Percentiles rank a stretch among this genome's conserved stretches.
Evolutionary conservation across 495 filamentous ascomycete genomes (phyloP).

Genomic region (Viridothelium virens): DNA sequence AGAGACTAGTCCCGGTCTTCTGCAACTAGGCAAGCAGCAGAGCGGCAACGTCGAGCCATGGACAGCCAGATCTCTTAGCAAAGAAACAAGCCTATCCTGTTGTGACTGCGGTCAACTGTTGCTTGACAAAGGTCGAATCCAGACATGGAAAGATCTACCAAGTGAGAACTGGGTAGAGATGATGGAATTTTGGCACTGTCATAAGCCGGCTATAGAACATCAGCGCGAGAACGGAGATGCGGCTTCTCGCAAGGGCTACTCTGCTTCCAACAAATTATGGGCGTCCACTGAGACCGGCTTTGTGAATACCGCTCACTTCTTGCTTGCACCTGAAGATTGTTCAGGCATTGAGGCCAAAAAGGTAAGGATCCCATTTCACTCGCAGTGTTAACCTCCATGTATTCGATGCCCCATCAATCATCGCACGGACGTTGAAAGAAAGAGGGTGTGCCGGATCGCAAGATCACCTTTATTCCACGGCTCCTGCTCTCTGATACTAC

Average conservation of each 20-base stretch:
- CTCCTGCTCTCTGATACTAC: conserved; percentile 18
- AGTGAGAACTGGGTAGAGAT: conserved; percentile 98
- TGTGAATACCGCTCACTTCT: conserved; percentile 69
- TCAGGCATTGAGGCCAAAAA: conserved; percentile 42
- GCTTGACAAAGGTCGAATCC: conserved; percentile 39
- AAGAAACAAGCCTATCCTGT: conserved; percentile 54
- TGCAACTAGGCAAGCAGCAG: conserved; percentile 23
- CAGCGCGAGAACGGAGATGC: conserved; percentile 42
- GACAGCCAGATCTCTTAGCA: conserved; percentile 57
- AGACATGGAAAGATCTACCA: conserved; percentile 86
- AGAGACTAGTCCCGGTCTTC: conserved; percentile 32
- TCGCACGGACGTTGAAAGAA: conserved; percentile 2
- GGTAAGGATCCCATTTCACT: conserved; percentile 15
- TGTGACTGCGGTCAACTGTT: conserved; percentile 47
- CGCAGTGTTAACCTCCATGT: conserved; percentile 18
- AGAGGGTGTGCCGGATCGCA: conserved; percentile 1
- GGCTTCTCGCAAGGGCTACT: conserved; percentile 58
- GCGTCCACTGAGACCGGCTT: conserved; percentile 60
- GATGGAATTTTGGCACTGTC: conserved; percentile 99
- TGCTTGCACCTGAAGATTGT: conserved; percentile 61
- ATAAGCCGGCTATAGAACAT: conserved; percentile 55
- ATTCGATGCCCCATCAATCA: background rate
- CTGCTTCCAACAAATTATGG: conserved; percentile 59
- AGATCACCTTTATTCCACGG: conserved; percentile 11
- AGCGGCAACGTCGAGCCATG: conserved; percentile 53